phyloP scores from a whole-genome alignment of 1,284 basidiomycete species.

The Ustilago crameri region DNA sequence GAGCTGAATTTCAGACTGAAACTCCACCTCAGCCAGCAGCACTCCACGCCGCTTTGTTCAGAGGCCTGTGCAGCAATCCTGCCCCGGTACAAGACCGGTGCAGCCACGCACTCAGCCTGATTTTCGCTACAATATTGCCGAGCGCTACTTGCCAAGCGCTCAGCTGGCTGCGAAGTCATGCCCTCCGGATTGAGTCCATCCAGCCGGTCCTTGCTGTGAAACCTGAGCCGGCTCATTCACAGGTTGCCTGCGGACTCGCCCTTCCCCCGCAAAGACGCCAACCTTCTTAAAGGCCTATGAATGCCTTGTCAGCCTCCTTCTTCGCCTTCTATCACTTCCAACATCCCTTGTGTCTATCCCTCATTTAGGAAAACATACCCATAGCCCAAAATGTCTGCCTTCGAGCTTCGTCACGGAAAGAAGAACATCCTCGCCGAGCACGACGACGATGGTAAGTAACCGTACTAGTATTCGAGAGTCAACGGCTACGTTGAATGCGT shows the following conservation, averaged over 20 bases:
- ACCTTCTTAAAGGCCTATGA: not conserved
- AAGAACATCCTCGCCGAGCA: constrained; percentile 63
- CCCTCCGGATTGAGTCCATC: not conserved
- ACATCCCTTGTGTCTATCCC: not conserved
- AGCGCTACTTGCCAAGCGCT: not conserved
- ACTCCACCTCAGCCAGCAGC: constrained; percentile 1
- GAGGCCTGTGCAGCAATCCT: too few species aligned
- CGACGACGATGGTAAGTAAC: constrained; percentile 66
- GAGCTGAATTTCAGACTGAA: constrained; percentile 1
- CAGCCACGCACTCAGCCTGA: not conserved
- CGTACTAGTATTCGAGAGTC: not conserved
- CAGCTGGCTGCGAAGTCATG: not conserved
- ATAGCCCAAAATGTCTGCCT: constrained; percentile 33
- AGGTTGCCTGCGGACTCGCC: not conserved
- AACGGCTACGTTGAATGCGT: not conserved
- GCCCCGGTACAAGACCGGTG: too few species aligned
- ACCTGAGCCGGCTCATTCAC: not conserved
- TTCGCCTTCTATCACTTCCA: not conserved
- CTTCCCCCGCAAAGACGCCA: not conserved
- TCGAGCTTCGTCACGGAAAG: constrained; percentile 56
- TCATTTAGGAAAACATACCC: not conserved
- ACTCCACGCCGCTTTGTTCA: not conserved
- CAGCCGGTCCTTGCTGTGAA: not conserved
- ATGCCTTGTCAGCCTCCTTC: not conserved
- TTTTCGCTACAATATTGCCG: not conserved